A percentile compares a stretch with the other conserved stretches of the same genome.
These are phyloP conservation scores for Scheffersomyces segobiensis DNA, from an alignment of 1,139 yeast species.

Conservation along the genomic window DNA sequence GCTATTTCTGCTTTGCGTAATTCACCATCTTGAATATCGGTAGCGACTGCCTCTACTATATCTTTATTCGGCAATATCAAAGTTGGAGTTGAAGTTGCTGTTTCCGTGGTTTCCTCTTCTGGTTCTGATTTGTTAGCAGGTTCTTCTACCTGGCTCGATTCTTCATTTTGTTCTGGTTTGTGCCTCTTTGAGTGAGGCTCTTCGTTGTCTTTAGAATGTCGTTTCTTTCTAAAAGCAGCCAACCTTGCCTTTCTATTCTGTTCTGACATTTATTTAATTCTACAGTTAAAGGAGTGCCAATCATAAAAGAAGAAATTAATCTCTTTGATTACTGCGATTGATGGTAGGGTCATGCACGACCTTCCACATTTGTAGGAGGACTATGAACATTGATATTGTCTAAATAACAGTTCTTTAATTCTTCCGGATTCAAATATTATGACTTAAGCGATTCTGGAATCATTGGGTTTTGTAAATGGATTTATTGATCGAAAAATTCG, in stretches of 20 bases:
- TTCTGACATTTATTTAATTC: background rate
- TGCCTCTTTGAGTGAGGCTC: background rate
- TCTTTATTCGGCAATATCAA: conserved; percentile 16
- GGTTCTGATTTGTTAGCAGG: background rate
- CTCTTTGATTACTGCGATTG: background rate
- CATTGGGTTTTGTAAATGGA: too few relatives aligned
- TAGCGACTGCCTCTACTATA: conserved; percentile 30
- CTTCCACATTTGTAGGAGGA: too few relatives aligned
- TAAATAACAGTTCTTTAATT: background rate
- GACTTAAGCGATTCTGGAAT: too few relatives aligned
- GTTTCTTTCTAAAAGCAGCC: conserved; percentile 23
- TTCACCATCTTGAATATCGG: conserved; percentile 24
- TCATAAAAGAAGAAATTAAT: too few relatives aligned
- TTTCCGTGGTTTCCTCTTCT: background rate
- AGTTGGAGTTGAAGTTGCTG: conserved; percentile 8
- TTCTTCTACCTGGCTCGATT: conserved; percentile 1
- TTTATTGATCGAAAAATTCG: too few relatives aligned
- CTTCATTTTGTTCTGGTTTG: background rate
- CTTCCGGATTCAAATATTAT: too few relatives aligned
- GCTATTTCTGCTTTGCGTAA: conserved; percentile 16
- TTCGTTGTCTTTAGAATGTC: background rate
- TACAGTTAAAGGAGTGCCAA: background rate
- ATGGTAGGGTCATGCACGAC: background rate
- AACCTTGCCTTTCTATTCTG: conserved; percentile 23
- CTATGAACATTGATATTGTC: background rate